Evolutionary conservation across 169 alveolate genomes (phyloP), one percentile per base, ranked within the genome.

Genomic region (Eimeria praecox): DNA sequence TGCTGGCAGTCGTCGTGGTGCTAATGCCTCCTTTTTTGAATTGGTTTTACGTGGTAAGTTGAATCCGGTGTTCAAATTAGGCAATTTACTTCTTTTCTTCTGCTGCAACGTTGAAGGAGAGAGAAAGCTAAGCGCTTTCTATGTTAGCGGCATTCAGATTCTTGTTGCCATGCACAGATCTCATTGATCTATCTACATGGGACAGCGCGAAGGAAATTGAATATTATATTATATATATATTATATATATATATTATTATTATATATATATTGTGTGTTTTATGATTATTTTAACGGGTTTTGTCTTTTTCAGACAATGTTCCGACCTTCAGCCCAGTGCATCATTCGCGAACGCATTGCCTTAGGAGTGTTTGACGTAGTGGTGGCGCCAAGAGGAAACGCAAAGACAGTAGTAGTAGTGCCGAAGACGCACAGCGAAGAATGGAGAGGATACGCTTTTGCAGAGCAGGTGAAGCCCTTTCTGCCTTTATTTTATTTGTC

Each of bases 301-400:
- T 56, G 46, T 42, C n/a, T 0, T 38, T 40, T 40, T 38, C 38
- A 78, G 95, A 71, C 52, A 22, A 54, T 77, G 64, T 78, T 54
- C 18, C 71, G 87, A 35, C 95, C 95, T 10, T 92, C 95, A 2
- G 90, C 95, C 27, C 95, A 86, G 14, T 80, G 95, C 86, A 71
- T 95, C 75, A 87, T 95, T 27, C 82, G 95, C 20, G 96, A 95
- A n/a, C 90, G 96, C 66, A 69, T 95, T 35, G 90, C 90, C 59
- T 49, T 56, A 42, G 95, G 96, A n/a, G 96, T 95, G 20, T 95
- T 95, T 66, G 96, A 95, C 77, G 95, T 95, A 1, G 95, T 95
- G 59, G 75, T 95, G 44, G 96, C 96, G 33, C 96, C 96, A 27
- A 89, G 92, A 12, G 95, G 95, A 30, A 83, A 83, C 46, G 88